Evolutionary conservation across 1,284 basidiomycete species (phyloP).

Genomic region (Cutaneotrichosporon sp.): DNA sequence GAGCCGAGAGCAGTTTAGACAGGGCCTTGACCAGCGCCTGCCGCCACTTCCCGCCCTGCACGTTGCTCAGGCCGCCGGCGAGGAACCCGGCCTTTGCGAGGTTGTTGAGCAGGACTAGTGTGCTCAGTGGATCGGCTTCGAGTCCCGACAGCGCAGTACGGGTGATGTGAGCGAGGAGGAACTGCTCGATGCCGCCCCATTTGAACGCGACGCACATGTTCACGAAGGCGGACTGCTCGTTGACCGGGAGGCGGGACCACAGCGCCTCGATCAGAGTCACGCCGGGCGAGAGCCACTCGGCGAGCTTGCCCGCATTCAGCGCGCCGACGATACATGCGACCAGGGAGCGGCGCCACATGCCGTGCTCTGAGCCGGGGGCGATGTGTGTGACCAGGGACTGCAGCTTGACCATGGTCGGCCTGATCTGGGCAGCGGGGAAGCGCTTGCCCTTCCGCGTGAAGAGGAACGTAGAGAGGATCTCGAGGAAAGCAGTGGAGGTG

Average conservation of each 20-base stretch:
- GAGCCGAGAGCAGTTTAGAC: slow-evolving; percentile 1
- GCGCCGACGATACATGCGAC: slow-evolving; percentile 31
- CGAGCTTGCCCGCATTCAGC: slow-evolving; percentile 43
- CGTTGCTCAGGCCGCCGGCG: slow-evolving; percentile 41
- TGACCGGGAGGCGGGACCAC: slow-evolving; percentile 32
- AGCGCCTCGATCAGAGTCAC: slow-evolving; percentile 43
- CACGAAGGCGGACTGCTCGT: slow-evolving; percentile 40
- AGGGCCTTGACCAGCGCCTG: slow-evolving; percentile 30
- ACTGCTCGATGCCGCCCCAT: slow-evolving; percentile 49
- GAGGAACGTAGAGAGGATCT: slow-evolving; percentile 51
- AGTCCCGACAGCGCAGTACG: slow-evolving; percentile 31
- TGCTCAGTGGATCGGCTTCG: slow-evolving; percentile 31
- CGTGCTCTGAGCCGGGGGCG: slow-evolving; percentile 1
- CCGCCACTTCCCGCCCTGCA: slow-evolving; percentile 48
- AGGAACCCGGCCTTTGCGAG: slow-evolving; percentile 42
- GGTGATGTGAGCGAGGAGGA: slow-evolving; percentile 35
- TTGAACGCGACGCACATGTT: slow-evolving; percentile 40
- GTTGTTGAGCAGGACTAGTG: slow-evolving; percentile 43
- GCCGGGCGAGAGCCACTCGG: slow-evolving; percentile 48
- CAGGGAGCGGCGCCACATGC: slow-evolving; percentile 28
- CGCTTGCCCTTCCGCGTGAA: slow-evolving; percentile 48
- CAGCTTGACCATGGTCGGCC: slow-evolving; percentile 38
- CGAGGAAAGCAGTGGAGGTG: slow-evolving; percentile 24
- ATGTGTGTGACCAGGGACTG: slow-evolving; percentile 20
- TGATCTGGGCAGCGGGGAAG: slow-evolving; percentile 52